Conservation (phyloP, 306 rosid species). For the Prunus mira region DNA sequence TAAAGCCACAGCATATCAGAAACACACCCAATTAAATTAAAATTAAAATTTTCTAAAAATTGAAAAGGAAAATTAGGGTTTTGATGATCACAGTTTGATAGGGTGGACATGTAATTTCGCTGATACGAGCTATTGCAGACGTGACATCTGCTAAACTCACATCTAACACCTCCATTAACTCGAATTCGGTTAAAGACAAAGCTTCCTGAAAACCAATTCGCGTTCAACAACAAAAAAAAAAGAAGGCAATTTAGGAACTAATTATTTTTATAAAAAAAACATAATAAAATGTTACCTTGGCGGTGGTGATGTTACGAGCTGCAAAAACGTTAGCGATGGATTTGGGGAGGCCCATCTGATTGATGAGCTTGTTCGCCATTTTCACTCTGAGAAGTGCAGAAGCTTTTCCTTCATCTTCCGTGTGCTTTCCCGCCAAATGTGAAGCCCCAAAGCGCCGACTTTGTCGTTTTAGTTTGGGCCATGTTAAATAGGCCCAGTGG, state of each 20-base stretch:
- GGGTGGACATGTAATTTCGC: slow-evolving; percentile 82
- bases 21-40: background rate
- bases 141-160: slow-evolving; percentile 67
- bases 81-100: slow-evolving; percentile 61
- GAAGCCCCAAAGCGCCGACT: background rate
- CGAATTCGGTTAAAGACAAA: slow-evolving; percentile 70
- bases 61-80: background rate
- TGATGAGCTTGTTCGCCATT: slow-evolving; percentile 78
- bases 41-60: background rate
- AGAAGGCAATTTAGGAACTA: background rate
- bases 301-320: slow-evolving; percentile 79
- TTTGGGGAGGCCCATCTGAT: slow-evolving; percentile 67
- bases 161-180: slow-evolving; percentile 80
- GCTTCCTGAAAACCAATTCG: slow-evolving; percentile 56
- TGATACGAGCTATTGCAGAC: slow-evolving; percentile 65
- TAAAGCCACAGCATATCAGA: slow-evolving; percentile 21
- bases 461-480: background rate
- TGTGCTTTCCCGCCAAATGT: slow-evolving; percentile 39
- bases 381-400: background rate
- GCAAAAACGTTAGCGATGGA: slow-evolving; percentile 66
- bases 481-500: background rate
- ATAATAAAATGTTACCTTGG: slow-evolving; percentile 41
- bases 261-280: background rate
- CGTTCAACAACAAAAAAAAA: background rate
- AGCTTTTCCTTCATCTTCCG: background rate